These are phyloP conservation scores for Nakazawaea pomicola DNA, from an alignment of 805 yeast genomes.

Conservation along the genomic window DNA sequence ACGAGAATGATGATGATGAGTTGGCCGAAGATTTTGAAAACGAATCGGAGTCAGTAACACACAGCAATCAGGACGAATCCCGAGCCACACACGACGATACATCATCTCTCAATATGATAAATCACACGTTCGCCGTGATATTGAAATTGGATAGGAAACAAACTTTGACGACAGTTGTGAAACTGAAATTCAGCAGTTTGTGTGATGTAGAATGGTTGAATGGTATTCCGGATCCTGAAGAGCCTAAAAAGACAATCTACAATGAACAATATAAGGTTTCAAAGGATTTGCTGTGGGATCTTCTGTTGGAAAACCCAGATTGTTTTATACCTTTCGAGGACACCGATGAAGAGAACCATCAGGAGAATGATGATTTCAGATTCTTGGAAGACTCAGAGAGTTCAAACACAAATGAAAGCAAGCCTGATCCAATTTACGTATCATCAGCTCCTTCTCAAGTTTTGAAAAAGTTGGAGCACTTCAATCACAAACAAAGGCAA, in stretches of 20 bases:
- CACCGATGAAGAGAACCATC: conserved; percentile 1
- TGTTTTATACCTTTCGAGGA: conserved; percentile 28
- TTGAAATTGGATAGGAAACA: conserved; percentile 38
- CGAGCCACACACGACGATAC: too few relatives aligned
- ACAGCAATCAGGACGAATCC: too few relatives aligned
- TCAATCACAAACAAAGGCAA: conserved; percentile 5
- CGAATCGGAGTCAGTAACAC: too few relatives aligned
- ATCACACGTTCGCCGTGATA: conserved; percentile 49
- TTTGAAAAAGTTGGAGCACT: conserved; percentile 3
- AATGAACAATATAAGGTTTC: conserved; percentile 37
- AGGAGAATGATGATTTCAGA: conserved; percentile 5
- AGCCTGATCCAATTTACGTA: conserved; percentile 16
- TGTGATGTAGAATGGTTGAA: conserved; percentile 41
- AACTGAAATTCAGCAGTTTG: conserved; percentile 36
- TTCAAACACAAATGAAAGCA: conserved; percentile 26
- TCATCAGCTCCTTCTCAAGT: conserved; percentile 7
- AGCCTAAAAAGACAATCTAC: conserved; percentile 33
- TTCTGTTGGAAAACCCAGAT: conserved; percentile 34
- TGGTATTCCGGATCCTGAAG: conserved; percentile 30
- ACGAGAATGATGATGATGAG: conserved; percentile 17
- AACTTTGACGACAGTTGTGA: conserved; percentile 29
- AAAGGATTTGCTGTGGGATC: conserved; percentile 37
- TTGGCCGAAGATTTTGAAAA: conserved; percentile 13
- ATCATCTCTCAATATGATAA: conserved; percentile 15
- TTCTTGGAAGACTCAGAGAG: conserved; percentile 12